phyloP scores from a whole-genome alignment of 2,329 filamentous ascomycete species.

The Apiospora aurea region DNA sequence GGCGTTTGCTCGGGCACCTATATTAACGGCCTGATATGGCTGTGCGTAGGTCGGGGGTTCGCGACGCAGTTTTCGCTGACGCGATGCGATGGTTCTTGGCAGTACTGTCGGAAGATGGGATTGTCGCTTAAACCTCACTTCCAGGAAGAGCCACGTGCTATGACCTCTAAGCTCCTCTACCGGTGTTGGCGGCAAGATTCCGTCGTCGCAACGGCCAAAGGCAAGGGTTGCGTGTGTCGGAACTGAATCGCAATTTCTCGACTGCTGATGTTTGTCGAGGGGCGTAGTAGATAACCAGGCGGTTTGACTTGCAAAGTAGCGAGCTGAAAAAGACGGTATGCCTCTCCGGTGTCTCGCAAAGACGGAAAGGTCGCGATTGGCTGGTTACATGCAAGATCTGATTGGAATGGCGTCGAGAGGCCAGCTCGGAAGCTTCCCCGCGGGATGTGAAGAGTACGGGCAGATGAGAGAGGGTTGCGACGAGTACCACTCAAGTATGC shows the following conservation, averaged over 20 bases:
- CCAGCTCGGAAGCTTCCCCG: not conserved
- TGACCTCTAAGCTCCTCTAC: not conserved
- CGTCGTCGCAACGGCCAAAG: not conserved
- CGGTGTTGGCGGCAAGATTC: not conserved
- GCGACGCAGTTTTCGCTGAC: not conserved
- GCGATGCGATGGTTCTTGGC: not conserved
- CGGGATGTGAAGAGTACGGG: not conserved
- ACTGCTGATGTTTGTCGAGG: not conserved
- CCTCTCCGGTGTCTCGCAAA: not conserved
- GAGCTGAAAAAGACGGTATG: not conserved
- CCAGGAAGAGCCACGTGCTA: not conserved
- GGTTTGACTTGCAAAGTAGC: not conserved
- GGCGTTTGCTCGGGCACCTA: not conserved
- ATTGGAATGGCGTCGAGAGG: constrained; percentile 17
- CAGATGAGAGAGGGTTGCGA: not conserved
- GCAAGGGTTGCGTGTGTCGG: not conserved
- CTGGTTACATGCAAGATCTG: not conserved
- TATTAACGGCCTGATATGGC: constrained; percentile 12
- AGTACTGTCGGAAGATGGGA: not conserved
- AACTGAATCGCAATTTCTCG: not conserved
- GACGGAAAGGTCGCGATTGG: constrained; percentile 2
- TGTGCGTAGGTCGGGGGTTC: not conserved
- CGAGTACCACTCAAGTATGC: not conserved
- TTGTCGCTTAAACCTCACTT: not conserved
- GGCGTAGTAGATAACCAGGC: not conserved